Percentiles rank a stretch among this genome's conserved stretches.
These are phyloP conservation scores for Amesomyces nigricolor DNA, from an alignment of 2,329 filamentous ascomycete species.

Conservation along the genomic window DNA sequence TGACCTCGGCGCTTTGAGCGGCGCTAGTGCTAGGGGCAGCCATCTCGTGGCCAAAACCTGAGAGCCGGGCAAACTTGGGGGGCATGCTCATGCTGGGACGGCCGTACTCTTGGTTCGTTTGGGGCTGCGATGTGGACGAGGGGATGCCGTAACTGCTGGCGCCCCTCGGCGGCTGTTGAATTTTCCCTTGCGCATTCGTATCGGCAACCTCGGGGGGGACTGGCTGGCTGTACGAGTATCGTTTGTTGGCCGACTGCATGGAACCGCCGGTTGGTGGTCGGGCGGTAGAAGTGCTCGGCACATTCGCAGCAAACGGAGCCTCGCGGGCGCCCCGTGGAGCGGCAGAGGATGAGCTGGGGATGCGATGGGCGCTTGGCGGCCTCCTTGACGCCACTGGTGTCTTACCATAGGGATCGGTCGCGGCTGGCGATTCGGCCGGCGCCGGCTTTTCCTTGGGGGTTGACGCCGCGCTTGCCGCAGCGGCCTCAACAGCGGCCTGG, in stretches of 20 bases:
- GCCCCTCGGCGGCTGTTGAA: conserved; percentile 68
- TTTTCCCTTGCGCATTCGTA: conserved; percentile 82
- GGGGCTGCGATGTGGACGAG: conserved; percentile 53
- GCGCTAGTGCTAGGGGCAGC: conserved; percentile 26
- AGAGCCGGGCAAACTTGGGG: conserved; percentile 52
- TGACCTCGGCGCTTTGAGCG: conserved; percentile 31
- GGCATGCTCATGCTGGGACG: conserved; percentile 56
- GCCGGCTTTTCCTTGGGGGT: conserved; percentile 52
- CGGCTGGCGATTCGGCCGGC: conserved; percentile 50
- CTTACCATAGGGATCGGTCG: conserved; percentile 40
- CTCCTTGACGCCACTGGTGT: conserved; percentile 35
- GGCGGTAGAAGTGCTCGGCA: conserved; percentile 41
- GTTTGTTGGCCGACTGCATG: conserved; percentile 57
- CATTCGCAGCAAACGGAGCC: conserved; percentile 44
- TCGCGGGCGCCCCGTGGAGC: conserved; percentile 45
- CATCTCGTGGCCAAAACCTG: conserved; percentile 50
- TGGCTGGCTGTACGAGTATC: conserved; percentile 81
- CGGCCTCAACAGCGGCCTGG: conserved; percentile 45
- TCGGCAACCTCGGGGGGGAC: conserved; percentile 79
- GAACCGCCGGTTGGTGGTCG: conserved; percentile 80
- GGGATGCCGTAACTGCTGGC: conserved; percentile 64
- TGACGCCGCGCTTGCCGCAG: conserved; percentile 24
- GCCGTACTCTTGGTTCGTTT: conserved; percentile 44
- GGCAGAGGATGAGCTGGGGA: conserved; percentile 36
- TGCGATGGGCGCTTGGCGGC: conserved; percentile 45